phyloP scores from a whole-genome alignment of 768 basidiomycete species.

The Tricholoma sp. region DNA sequence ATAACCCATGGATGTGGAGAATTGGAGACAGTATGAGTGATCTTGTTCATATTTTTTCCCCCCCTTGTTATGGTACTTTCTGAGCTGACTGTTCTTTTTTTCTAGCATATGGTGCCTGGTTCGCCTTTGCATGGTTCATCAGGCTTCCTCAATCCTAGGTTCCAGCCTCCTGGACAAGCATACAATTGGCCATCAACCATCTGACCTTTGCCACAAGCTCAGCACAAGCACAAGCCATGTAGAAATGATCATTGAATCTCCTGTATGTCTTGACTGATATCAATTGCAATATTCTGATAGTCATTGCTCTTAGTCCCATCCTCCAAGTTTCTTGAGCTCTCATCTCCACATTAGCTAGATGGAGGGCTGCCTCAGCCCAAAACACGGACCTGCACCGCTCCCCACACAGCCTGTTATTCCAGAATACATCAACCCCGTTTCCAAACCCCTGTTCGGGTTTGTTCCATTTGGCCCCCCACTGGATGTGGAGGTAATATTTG shows the following conservation, averaged over 20 bases:
- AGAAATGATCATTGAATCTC: constrained; percentile 9
- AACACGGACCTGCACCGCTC: background rate
- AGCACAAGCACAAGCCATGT: constrained; percentile 8
- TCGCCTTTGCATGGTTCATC: background rate
- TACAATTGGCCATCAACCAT: background rate
- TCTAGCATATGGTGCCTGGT: background rate
- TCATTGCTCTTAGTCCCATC: background rate
- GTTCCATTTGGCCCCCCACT: background rate
- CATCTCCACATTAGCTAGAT: background rate
- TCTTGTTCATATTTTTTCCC: constrained; percentile 1
- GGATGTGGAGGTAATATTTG: background rate
- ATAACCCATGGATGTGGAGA: constrained; percentile 2
- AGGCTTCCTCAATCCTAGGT: background rate
- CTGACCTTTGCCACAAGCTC: constrained; percentile 5
- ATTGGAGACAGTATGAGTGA: constrained; percentile 6
- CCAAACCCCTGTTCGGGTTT: background rate
- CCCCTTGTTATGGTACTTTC: too few relatives aligned
- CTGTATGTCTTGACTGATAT: too few relatives aligned
- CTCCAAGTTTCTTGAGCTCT: background rate
- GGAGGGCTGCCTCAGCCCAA: background rate
- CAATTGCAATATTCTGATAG: too few relatives aligned
- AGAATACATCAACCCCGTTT: too few relatives aligned
- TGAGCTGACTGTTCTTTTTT: too few relatives aligned
- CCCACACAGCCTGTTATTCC: background rate
- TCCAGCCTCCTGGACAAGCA: constrained; percentile 2